A percentile compares a stretch with the other conserved stretches of the same genome.
Evolutionary conservation across 192 early-diverging fungal species (phyloP).

Genomic region (Backusella tarrabulga): DNA sequence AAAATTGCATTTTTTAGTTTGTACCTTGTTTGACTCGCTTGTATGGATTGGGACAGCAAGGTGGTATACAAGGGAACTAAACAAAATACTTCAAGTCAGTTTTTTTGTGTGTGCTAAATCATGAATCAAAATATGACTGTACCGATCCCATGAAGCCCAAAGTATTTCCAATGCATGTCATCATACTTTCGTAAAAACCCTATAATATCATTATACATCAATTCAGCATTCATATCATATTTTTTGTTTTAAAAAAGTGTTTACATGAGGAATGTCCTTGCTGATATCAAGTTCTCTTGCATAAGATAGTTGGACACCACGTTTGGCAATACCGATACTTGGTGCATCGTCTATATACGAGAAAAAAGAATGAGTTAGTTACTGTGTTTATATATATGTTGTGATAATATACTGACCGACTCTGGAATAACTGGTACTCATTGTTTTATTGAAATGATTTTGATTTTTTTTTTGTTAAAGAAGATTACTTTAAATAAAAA

Average conservation of each 20-base stretch:
- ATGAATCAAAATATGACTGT: background rate
- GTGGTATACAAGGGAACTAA: constrained; percentile 38
- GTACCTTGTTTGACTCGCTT: constrained; percentile 38
- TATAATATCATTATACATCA: background rate
- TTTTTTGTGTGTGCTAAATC: background rate
- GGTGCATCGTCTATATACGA: background rate
- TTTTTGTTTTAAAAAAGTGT: background rate
- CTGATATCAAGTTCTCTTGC: constrained; percentile 22
- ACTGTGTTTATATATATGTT: background rate
- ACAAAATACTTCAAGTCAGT: background rate
- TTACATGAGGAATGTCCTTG: constrained; percentile 29
- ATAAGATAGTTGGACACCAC: constrained; percentile 30
- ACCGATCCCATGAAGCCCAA: constrained; percentile 44
- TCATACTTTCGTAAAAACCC: constrained; percentile 47
- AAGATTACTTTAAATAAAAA: background rate
- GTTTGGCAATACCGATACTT: constrained; percentile 19
- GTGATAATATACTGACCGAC: background rate
- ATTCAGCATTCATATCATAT: background rate
- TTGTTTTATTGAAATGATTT: background rate
- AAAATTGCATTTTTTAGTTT: background rate
- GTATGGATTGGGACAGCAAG: constrained; percentile 62
- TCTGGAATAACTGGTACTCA: background rate
- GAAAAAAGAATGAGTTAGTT: background rate
- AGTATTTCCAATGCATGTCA: constrained; percentile 40
- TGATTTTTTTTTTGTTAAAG: background rate